Evolutionary conservation across 2,329 filamentous ascomycete species (phyloP).

Genomic region (Xenosphaeropsis pyriputrescens): DNA sequence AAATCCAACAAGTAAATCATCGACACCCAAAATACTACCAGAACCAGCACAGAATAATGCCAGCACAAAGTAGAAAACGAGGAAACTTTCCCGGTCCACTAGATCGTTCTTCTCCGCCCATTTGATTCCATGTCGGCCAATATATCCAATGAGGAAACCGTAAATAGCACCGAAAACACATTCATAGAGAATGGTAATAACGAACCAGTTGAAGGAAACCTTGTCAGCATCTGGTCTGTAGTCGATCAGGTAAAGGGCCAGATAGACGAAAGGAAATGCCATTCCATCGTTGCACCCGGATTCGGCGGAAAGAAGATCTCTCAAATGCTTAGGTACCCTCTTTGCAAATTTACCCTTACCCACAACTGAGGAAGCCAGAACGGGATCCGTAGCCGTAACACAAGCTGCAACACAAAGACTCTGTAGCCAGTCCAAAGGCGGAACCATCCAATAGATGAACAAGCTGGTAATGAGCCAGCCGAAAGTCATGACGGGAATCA

Average conservation of each 20-base stretch:
- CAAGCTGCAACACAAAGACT: conserved; percentile 79
- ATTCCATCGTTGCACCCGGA: conserved; percentile 99
- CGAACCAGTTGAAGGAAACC: conserved; percentile 76
- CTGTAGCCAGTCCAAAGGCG: conserved; percentile 73
- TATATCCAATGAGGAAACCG: conserved; percentile 77
- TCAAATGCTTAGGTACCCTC: conserved; percentile 89
- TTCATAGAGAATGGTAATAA: conserved; percentile 84
- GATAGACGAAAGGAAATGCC: conserved; percentile 96
- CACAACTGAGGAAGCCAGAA: conserved; percentile 92
- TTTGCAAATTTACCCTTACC: conserved; percentile 99
- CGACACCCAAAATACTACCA: conserved; percentile 78
- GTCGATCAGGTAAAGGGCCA: conserved; percentile 78
- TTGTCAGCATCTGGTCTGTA: conserved; percentile 55
- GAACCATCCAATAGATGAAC: conserved; percentile 85
- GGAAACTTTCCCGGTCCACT: conserved; percentile 91
- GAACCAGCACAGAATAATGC: conserved; percentile 92
- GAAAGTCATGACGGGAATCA: conserved; percentile 93
- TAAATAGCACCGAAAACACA: conserved; percentile 86
- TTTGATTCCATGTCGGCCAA: conserved; percentile 81
- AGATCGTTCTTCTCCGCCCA: conserved; percentile 70
- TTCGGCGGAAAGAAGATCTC: conserved; percentile 88
- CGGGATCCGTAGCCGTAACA: conserved; percentile 93
- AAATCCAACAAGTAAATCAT: conserved; percentile 90
- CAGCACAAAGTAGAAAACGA: conserved; percentile 97
- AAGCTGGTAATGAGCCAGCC: conserved; percentile 89